Percentiles rank a stretch among this genome's conserved stretches.
These are phyloP conservation scores for Fraxinus floribunda DNA, from an alignment of 305 asterid genomes.

Conservation along the genomic window DNA sequence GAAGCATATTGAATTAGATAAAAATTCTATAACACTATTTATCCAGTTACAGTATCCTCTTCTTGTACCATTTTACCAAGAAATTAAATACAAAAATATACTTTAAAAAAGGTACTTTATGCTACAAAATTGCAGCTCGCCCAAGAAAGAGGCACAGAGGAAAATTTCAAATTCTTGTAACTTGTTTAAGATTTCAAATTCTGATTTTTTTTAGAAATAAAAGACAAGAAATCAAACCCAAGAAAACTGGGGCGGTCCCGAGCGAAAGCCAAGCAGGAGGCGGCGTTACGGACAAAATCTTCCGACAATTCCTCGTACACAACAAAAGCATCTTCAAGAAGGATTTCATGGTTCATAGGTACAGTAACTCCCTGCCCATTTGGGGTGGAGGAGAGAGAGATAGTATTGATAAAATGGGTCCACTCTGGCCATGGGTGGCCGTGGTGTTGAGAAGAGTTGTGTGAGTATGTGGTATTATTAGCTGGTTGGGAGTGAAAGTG, in stretches of 20 bases:
- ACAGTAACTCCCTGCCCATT: conserved; percentile 24
- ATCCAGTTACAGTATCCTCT: neutral
- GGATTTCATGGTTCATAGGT: conserved; percentile 26
- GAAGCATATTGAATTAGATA: neutral
- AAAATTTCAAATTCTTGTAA: neutral
- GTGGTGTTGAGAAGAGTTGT: conserved; percentile 31
- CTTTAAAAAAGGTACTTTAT: neutral
- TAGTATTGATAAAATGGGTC: conserved; percentile 45
- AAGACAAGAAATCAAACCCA: conserved; percentile 43
- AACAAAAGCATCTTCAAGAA: conserved; percentile 66
- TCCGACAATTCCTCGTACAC: conserved; percentile 61
- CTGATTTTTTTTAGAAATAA: neutral
- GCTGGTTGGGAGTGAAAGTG: conserved; percentile 46
- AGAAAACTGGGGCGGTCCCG: conserved; percentile 61
- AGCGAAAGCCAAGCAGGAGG: conserved; percentile 64
- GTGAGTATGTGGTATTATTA: conserved; percentile 19
- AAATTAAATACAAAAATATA: neutral
- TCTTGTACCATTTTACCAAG: neutral
- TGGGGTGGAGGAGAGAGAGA: conserved; percentile 26
- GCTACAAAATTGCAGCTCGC: neutral
- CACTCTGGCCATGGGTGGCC: conserved; percentile 79
- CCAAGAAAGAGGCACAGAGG: neutral
- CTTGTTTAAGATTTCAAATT: neutral
- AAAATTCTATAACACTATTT: neutral
- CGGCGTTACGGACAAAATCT: conserved; percentile 56